phyloP scores from a whole-genome alignment of 257 asterid species.

The Ocimum tenuiflorum region DNA sequence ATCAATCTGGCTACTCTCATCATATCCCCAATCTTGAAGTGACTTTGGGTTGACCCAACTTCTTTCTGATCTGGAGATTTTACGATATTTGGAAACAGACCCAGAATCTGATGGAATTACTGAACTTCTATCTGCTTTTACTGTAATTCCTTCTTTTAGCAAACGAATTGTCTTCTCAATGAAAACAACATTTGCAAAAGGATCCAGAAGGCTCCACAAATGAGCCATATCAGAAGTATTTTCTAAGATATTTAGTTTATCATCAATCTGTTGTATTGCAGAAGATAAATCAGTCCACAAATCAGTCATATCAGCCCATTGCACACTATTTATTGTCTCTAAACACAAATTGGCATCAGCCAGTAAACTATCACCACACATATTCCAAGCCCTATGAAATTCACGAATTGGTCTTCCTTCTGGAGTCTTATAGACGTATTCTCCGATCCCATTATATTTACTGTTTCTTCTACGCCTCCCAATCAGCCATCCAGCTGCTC shows the following conservation, averaged over 20 bases:
- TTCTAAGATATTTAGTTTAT: slow-evolving; percentile 41
- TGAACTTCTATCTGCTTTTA: slow-evolving; percentile 58
- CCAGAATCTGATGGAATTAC: slow-evolving; percentile 41
- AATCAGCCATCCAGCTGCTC: slow-evolving; percentile 85
- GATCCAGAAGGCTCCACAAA: slow-evolving; percentile 89
- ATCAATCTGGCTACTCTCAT: slow-evolving; percentile 36
- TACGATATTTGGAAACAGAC: slow-evolving; percentile 39
- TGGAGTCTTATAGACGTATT: slow-evolving; percentile 81
- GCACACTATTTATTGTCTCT: slow-evolving; percentile 40
- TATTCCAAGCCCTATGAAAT: slow-evolving; percentile 84
- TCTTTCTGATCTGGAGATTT: slow-evolving; percentile 38
- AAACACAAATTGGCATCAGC: slow-evolving; percentile 33
- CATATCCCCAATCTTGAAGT: slow-evolving; percentile 35
- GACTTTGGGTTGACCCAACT: slow-evolving; percentile 23
- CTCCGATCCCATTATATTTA: slow-evolving; percentile 78
- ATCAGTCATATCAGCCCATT: slow-evolving; percentile 68
- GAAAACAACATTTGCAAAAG: slow-evolving; percentile 83
- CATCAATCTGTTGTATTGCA: slow-evolving; percentile 57
- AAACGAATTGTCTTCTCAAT: slow-evolving; percentile 67
- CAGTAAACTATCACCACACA: slow-evolving; percentile 69
- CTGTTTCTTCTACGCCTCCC: slow-evolving; percentile 89
- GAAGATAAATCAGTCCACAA: slow-evolving; percentile 62
- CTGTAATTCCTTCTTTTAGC: slow-evolving; percentile 69
- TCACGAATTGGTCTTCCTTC: slow-evolving; percentile 94
- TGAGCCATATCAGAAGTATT: slow-evolving; percentile 57